Evolutionary conservation across 305 asterid genomes (phyloP), one percentile per base, ranked within the genome.

Genomic region (Fraxinus xanthoxyloides): DNA sequence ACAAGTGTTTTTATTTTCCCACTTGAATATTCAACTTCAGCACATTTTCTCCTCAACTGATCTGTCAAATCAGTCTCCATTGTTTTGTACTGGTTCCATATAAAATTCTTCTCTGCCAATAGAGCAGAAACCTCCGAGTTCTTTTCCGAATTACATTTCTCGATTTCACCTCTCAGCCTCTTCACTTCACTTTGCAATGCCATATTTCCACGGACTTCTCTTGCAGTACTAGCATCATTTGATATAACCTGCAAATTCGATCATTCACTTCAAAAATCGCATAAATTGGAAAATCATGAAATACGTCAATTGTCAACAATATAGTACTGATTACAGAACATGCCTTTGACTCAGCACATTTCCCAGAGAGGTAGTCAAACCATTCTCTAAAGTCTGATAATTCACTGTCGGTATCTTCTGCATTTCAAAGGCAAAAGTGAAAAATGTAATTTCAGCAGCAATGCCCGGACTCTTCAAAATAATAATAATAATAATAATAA

Each of bases 61-160:
- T 84, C 84, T n/a, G 78, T 83, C 35, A 84, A 84, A 81, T 88
- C 83, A 51, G 72, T 86, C 89, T 95, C 98, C 97, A 91, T 81
- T 77, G 75, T 77, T 36, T 84, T 86, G 36, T 82, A 91, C 84
- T 93, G 98, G 88, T 95, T 92, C 98, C 98, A 93, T 32, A 89
- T 82, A 72, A 95, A 95, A 1, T 82, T 85, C 83, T 92, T 93
- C 89, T 95, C 98, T 54, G 90, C 83, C 87, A 90, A 75, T 75
- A 93, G 89, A 83, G 90, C 87, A 63, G 89, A 84, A 30, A 91
- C 81, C 87, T 93, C 97, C 0, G 87, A 59, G 48, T 72, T 77
- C 75, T 91, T 92, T 77, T 92, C 93, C 38, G 75, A 67, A 24
- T 80, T 84, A 77, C 77, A 87, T 84, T 82, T 87, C 86, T 86